Evolutionary conservation across 257 asterid genomes (phyloP), one percentile per base, ranked within the genome.

Genomic region (Plantago major): DNA sequence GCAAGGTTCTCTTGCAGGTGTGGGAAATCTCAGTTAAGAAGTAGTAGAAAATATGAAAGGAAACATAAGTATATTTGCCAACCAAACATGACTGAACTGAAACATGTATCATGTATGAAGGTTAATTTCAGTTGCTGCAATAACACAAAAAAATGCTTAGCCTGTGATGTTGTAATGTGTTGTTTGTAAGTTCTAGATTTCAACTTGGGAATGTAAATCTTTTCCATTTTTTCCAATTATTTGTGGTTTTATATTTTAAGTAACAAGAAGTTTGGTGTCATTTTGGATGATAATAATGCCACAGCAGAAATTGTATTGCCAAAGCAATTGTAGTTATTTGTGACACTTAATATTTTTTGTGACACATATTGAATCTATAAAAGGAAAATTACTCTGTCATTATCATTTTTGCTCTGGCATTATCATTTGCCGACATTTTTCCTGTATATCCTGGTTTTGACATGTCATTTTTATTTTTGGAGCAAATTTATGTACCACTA

Each of bases 181-280:
- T 13, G 40, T 46, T 46, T 48, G 47, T 55, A n/a, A 56, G 64
- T 67, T 62, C 33, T 53, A 46, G 70, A 28, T 64, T 46, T 19
- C 45, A 19, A 65, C 33, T 62, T 50, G 51, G 74, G 62, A 8
- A 66, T 75, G 71, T 69, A 71, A 60, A 63, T 58, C 45, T 42
- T 38, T 66, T 33, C 8, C 42, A 38, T 11, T 3, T 40, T 22
- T 47, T 66, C 15, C 7, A 13, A 18, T 17, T 33, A 47, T 57
- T 58, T 12, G 37, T 67, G 64, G 51, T 18, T 38, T 60, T 51
- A 37, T 33, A 45, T 58, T 48, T 43, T 26, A 38, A 15, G 28
- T 37, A 10, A n/a, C 22, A 38, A 18, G 30, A 18, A 51, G 38
- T 51, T 19, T 51, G 56, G 2, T 18, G 9, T 0, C 54, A 48